These are phyloP conservation scores for Poterioochromonas sp. DNA, from an alignment of 352 stramenopile species.

Conservation along the genomic window DNA sequence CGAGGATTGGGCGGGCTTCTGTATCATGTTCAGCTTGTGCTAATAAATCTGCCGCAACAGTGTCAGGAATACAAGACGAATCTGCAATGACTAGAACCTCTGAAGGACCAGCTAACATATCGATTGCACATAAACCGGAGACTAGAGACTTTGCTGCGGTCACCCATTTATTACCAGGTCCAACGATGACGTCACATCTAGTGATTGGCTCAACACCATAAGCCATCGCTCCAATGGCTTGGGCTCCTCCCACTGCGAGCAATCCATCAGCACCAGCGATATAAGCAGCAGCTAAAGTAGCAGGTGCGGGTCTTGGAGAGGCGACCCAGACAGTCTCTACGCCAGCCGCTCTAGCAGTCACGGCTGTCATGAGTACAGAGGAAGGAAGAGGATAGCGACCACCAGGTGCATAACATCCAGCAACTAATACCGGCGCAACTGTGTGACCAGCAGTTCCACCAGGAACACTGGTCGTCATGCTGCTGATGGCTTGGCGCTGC, in stretches of 20 bases:
- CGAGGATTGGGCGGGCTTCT: slow-evolving; percentile 87
- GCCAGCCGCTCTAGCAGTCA: slow-evolving; percentile 83
- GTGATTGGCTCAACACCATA: slow-evolving; percentile 81
- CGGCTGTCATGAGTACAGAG: slow-evolving; percentile 93
- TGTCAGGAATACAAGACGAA: slow-evolving; percentile 63
- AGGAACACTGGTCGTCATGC: not conserved
- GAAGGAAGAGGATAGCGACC: slow-evolving; percentile 92
- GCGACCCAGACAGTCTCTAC: slow-evolving; percentile 79
- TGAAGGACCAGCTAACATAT: slow-evolving; percentile 95
- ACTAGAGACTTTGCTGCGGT: slow-evolving; percentile 95
- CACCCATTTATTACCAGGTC: slow-evolving; percentile 98
- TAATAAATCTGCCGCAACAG: slow-evolving; percentile 73
- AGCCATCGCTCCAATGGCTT: slow-evolving; percentile 89
- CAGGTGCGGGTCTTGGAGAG: slow-evolving; percentile 74
- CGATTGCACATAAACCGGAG: slow-evolving; percentile 90
- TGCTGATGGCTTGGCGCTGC: not conserved
- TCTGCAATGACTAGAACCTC: slow-evolving; percentile 97
- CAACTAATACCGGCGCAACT: not conserved
- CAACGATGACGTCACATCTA: slow-evolving; percentile 93
- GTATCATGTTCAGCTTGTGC: slow-evolving; percentile 92
- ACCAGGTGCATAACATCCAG: slow-evolving; percentile 20
- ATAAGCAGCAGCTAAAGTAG: slow-evolving; percentile 86
- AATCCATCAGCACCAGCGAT: slow-evolving; percentile 76
- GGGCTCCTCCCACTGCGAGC: slow-evolving; percentile 60
- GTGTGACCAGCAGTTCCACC: not conserved